Evolutionary conservation across 2,329 filamentous ascomycete genomes (phyloP).

Genomic region (Phialophora expanda): DNA sequence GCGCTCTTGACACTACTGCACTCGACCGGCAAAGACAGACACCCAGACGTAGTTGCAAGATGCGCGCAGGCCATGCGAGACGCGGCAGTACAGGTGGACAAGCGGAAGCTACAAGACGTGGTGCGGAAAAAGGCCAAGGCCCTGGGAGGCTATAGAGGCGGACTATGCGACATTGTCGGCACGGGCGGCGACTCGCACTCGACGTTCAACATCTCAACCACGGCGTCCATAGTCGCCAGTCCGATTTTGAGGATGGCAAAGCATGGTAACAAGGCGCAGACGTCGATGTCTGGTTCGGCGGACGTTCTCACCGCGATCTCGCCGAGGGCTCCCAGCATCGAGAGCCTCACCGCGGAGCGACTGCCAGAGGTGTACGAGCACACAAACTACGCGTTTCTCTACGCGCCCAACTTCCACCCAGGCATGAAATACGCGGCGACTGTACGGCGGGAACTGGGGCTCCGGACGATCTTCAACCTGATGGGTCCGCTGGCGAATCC

Average conservation of each 20-base stretch:
- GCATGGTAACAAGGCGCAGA: slow-evolving; percentile 94
- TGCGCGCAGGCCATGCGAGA: slow-evolving; percentile 83
- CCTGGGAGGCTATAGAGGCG: slow-evolving; percentile 78
- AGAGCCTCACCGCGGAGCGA: slow-evolving; percentile 72
- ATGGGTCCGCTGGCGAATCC: slow-evolving; percentile 92
- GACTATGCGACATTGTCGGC: slow-evolving; percentile 93
- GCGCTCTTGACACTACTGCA: slow-evolving; percentile 89
- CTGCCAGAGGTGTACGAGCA: slow-evolving; percentile 74
- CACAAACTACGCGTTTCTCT: slow-evolving; percentile 93
- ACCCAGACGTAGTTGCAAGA: slow-evolving; percentile 82
- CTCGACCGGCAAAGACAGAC: slow-evolving; percentile 83
- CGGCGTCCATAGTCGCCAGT: slow-evolving; percentile 88
- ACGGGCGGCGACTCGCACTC: slow-evolving; percentile 96
- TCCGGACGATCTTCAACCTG: slow-evolving; percentile 97
- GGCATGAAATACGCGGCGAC: slow-evolving; percentile 89
- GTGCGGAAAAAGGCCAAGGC: slow-evolving; percentile 56
- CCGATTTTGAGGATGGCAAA: slow-evolving; percentile 85
- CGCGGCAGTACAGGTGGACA: slow-evolving; percentile 75
- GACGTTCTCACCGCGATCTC: slow-evolving; percentile 81
- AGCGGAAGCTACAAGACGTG: slow-evolving; percentile 63
- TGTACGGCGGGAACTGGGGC: slow-evolving; percentile 84
- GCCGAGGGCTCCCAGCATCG: slow-evolving; percentile 74
- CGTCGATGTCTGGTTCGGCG: slow-evolving; percentile 92
- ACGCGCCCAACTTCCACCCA: slow-evolving; percentile 93
- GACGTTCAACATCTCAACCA: slow-evolving; percentile 98